Conservation (phyloP, 768 basidiomycete species). For the Suillus variegatus region DNA sequence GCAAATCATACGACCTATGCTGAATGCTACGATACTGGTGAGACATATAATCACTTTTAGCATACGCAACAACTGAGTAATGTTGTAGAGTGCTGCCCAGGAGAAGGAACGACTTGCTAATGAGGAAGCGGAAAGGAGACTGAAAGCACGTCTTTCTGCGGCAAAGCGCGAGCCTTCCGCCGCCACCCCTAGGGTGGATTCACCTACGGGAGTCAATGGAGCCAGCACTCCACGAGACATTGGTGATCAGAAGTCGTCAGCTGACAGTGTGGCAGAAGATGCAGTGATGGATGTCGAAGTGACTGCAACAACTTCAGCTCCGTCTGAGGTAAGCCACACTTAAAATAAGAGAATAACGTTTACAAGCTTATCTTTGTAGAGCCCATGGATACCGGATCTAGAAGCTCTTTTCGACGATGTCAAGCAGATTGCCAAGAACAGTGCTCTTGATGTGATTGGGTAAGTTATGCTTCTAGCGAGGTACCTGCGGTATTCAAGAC, state of each 20-base stretch:
- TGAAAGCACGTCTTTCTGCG: conserved; percentile 71
- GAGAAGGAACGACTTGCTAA: conserved; percentile 69
- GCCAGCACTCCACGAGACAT: conserved; percentile 29
- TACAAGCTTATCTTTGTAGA: conserved; percentile 37
- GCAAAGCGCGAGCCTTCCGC: conserved; percentile 73
- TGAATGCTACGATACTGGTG: conserved; percentile 64
- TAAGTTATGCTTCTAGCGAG: conserved; percentile 37
- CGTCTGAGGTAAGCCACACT: conserved; percentile 40
- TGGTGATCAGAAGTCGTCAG: conserved; percentile 24
- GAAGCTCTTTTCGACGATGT: conserved; percentile 74
- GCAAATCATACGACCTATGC: conserved; percentile 88
- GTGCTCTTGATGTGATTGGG: conserved; percentile 69
- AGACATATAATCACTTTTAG: conserved; percentile 20
- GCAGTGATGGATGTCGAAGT: conserved; percentile 55
- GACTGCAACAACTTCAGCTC: conserved; percentile 24
- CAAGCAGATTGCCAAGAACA: conserved; percentile 67
- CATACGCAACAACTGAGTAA: conserved; percentile 10
- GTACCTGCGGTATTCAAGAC: conserved; percentile 12
- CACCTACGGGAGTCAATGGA: conserved; percentile 47
- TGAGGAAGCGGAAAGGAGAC: conserved; percentile 77
- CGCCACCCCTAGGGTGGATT: conserved; percentile 60
- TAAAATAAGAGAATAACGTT: not conserved
- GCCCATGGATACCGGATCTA: conserved; percentile 81
- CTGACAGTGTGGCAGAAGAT: conserved; percentile 43
- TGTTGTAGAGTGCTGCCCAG: conserved; percentile 60